Evolutionary conservation across 2,329 filamentous ascomycete species (phyloP).

Genomic region (Penicillium sp.): DNA sequence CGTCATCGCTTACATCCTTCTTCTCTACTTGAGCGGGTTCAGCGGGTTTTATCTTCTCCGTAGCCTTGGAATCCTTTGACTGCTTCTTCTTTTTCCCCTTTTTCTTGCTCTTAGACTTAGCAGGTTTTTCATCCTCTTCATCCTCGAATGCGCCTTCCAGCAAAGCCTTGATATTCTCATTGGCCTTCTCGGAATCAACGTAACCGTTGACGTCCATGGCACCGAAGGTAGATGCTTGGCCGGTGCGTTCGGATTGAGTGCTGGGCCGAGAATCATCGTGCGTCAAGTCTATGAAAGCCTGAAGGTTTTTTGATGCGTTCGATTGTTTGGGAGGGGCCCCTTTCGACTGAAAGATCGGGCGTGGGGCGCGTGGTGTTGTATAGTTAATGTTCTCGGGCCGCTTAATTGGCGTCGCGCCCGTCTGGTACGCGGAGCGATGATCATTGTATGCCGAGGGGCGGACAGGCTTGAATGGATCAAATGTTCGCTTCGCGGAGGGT

Average conservation of each 20-base stretch:
- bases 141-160: constrained; percentile 57
- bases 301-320: constrained; percentile 48
- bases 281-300: constrained; percentile 56
- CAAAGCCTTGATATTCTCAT: constrained; percentile 56
- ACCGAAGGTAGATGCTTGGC: constrained; percentile 54
- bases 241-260: constrained; percentile 29
- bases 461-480: constrained; percentile 46
- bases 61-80: constrained; percentile 13
- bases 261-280: constrained; percentile 41
- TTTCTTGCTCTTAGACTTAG: constrained; percentile 44
- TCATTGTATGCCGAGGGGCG: constrained; percentile 43
- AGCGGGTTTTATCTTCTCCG: background rate
- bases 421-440: constrained; percentile 31
- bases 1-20: constrained; percentile 35
- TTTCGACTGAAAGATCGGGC: constrained; percentile 59
- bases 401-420: constrained; percentile 48
- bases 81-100: constrained; percentile 25
- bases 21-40: constrained; percentile 8
- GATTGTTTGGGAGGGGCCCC: constrained; percentile 43
- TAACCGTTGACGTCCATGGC: constrained; percentile 58
- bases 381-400: constrained; percentile 54
- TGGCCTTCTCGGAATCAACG: constrained; percentile 54
- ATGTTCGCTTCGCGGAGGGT: constrained; percentile 33
- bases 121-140: constrained; percentile 48
- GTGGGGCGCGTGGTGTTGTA: constrained; percentile 55